These are phyloP conservation scores for Volvox carteri DNA, from an alignment of 163 green algal species.

Conservation along the genomic window DNA sequence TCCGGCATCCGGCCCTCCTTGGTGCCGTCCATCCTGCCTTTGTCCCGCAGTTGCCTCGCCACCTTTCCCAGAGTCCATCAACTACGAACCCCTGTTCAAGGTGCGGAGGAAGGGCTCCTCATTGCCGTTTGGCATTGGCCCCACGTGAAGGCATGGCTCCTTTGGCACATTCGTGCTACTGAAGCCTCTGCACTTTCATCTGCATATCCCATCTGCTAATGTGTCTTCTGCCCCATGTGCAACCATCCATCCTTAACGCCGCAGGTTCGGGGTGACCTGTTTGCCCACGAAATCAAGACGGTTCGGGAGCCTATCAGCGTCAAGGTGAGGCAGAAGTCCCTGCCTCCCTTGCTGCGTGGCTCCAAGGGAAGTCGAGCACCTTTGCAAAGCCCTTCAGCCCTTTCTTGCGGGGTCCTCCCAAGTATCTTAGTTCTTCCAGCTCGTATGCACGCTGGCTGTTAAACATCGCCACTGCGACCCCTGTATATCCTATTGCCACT, in stretches of 20 bases:
- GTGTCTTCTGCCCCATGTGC: too few relatives aligned
- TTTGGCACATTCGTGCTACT: too few relatives aligned
- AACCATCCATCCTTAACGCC: neutral
- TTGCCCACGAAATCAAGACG: constrained; percentile 81
- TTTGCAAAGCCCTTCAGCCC: too few relatives aligned
- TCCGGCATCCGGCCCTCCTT: neutral
- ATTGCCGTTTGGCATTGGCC: neutral
- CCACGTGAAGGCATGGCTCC: neutral
- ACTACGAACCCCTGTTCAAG: constrained; percentile 73
- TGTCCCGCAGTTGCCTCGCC: constrained; percentile 63
- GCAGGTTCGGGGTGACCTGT: constrained; percentile 77
- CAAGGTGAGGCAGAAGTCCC: constrained; percentile 58
- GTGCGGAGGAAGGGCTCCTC: constrained; percentile 3
- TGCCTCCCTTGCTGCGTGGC: too few relatives aligned
- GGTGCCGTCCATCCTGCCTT: neutral
- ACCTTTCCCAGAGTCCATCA: constrained; percentile 69
- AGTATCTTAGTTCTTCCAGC: too few relatives aligned
- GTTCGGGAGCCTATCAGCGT: constrained; percentile 69
- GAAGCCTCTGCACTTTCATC: too few relatives aligned
- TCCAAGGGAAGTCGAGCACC: too few relatives aligned
- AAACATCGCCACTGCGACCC: too few relatives aligned
- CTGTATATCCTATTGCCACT: too few relatives aligned
- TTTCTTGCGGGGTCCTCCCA: too few relatives aligned
- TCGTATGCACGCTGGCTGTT: too few relatives aligned
- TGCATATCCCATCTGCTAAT: too few relatives aligned